Evolutionary conservation across 129 eudicot genomes (phyloP), one percentile per base, ranked within the genome.

Genomic region (Flaveria sonorensis): DNA sequence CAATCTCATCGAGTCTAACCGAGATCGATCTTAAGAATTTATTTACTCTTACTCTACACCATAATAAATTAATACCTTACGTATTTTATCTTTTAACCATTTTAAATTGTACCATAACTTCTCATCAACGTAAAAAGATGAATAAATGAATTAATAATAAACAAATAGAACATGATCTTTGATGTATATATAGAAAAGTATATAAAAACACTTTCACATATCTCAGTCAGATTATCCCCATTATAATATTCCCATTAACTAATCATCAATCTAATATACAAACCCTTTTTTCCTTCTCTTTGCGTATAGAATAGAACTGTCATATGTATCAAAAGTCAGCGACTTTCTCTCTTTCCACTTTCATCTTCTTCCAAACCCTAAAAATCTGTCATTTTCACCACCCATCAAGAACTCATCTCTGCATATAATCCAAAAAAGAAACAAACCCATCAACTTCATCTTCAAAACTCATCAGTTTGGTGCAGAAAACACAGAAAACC

Each of bases 241-340:
- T 76, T 68, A 19, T 32, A 71, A 47, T 14, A 71, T 32, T 70
- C 68, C 77, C 72, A 60, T 71, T 71, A 79, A 79, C 83, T 71
- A 61, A 79, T 71, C 83, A 79, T 71, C 67, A 71, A 60, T 79
- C 83, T 39, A 71, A 30, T 75, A 81, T 75, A 66, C 81, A 77
- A 77, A 68, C 66, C 69, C 51, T 60, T 69, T 73, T 81, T 75
- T 78, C 56, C 64, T 76, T 75, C 77, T 70, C 73, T 76, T 81
- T 81, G 89, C 88, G 91, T 87, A 78, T 80, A 75, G 81, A 81
- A 76, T 77, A 70, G 84, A 79, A 32, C 72, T 63, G 81, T 88
- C 86, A 77, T 82, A 40, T 75, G 79, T 73, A 74, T 83, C 23
- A 77, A 88, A 90, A 90, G 96, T 90, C 96, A 90, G 88, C 91